phyloP scores from a whole-genome alignment of 371 early-diverging fungal genomes.

The Rhizopus microsporus region DNA sequence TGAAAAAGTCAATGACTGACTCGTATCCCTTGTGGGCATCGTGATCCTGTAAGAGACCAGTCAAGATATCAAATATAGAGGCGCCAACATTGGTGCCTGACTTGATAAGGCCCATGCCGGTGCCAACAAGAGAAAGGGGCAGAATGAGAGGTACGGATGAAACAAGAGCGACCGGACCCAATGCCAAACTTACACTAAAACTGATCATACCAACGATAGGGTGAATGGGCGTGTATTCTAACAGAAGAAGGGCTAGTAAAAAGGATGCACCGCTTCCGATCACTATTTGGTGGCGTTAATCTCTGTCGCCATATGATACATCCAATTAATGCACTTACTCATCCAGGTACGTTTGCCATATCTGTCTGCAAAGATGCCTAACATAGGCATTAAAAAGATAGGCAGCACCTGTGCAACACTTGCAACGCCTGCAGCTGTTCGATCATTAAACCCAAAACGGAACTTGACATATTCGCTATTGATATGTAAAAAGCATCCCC shows the following conservation, averaged over 20 bases:
- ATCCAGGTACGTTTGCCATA: slow-evolving; percentile 63
- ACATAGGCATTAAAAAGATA: slow-evolving; percentile 65
- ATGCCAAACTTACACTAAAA: slow-evolving; percentile 64
- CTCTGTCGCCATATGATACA: not conserved
- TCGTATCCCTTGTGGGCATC: slow-evolving; percentile 49
- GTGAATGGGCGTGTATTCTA: slow-evolving; percentile 54
- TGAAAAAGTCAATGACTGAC: slow-evolving; percentile 59
- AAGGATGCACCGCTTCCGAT: slow-evolving; percentile 53
- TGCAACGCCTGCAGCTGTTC: slow-evolving; percentile 64
- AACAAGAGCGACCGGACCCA: slow-evolving; percentile 69
- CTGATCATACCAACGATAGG: slow-evolving; percentile 64
- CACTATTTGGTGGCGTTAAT: slow-evolving; percentile 20
- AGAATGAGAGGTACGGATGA: slow-evolving; percentile 68
- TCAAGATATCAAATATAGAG: slow-evolving; percentile 64
- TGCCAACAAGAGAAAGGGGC: slow-evolving; percentile 60
- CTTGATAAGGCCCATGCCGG: slow-evolving; percentile 73
- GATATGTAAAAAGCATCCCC: slow-evolving; percentile 77
- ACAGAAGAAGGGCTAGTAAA: slow-evolving; percentile 45
- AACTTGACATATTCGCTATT: slow-evolving; percentile 71
- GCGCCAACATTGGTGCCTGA: slow-evolving; percentile 66
- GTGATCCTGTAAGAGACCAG: slow-evolving; percentile 66
- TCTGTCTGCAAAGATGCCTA: slow-evolving; percentile 64
- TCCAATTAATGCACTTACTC: slow-evolving; percentile 36
- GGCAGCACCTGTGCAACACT: slow-evolving; percentile 70
- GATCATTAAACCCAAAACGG: slow-evolving; percentile 55